Evolutionary conservation across 306 rosid species (phyloP).

Genomic region (Corylus americana): DNA sequence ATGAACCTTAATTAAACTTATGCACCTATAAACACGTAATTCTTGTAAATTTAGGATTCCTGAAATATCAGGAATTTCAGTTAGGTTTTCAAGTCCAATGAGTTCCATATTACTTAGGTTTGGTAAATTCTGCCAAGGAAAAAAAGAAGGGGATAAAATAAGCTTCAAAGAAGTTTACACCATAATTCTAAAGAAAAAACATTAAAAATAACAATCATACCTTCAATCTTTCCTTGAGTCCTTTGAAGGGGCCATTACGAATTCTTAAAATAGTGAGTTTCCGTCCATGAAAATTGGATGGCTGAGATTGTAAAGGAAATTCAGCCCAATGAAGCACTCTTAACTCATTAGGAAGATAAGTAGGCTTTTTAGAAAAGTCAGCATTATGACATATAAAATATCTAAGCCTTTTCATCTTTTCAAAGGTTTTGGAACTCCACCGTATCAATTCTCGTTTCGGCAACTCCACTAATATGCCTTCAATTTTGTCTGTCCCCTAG

Average conservation of each 20-base stretch:
- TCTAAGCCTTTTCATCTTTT: not conserved
- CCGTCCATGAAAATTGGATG: not conserved
- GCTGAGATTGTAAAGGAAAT: not conserved
- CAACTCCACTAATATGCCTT: not conserved
- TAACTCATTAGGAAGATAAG: not conserved
- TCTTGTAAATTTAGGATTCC: slow-evolving; percentile 27
- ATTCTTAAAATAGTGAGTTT: not conserved
- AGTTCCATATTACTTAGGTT: not conserved
- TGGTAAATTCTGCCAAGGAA: not conserved
- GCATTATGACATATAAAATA: not conserved
- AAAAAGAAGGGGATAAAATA: not conserved
- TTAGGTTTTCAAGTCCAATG: not conserved
- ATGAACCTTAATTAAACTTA: slow-evolving; percentile 13
- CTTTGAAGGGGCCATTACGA: not conserved
- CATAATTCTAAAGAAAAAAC: not conserved
- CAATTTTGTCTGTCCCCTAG: not conserved
- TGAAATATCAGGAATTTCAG: not conserved
- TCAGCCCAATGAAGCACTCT: not conserved
- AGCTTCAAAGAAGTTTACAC: not conserved
- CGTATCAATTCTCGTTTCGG: not conserved
- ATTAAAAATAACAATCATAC: not conserved
- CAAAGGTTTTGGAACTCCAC: not conserved
- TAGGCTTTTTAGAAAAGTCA: not conserved
- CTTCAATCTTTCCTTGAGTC: not conserved
- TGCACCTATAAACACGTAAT: slow-evolving; percentile 29